phyloP scores from a whole-genome alignment of 371 early-diverging fungal species.

The Mortierella sp. region DNA sequence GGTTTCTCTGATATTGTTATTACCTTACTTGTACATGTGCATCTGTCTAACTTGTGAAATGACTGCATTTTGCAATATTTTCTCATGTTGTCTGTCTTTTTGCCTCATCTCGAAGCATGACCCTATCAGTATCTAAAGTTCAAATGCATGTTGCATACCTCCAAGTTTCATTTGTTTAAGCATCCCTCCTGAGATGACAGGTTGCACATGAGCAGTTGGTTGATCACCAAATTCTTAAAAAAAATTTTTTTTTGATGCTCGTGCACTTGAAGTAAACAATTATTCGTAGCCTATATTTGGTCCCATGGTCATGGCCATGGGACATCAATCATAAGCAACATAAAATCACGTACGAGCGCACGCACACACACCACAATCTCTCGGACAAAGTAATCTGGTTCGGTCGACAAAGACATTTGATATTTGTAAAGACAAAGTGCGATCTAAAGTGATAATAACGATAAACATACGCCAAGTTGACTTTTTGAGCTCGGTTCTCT shows the following conservation, averaged over 20 bases:
- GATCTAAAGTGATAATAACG: conserved; percentile 2
- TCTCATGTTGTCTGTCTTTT: not conserved
- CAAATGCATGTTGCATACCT: not conserved
- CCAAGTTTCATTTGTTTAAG: not conserved
- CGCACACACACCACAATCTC: not conserved
- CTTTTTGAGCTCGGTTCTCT: too few relatives aligned
- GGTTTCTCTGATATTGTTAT: too few relatives aligned
- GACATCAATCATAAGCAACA: not conserved
- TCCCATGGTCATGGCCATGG: conserved; percentile 11
- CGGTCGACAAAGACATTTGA: not conserved
- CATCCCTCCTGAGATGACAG: not conserved
- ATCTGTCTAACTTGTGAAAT: too few relatives aligned
- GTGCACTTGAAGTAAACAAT: not conserved
- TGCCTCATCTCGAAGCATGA: conserved; percentile 3
- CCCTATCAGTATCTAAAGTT: not conserved
- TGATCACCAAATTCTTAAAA: conserved; percentile 2
- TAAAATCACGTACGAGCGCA: conserved; percentile 1
- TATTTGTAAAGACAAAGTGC: not conserved
- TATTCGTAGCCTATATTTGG: not conserved
- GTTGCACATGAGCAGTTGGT: conserved; percentile 29
- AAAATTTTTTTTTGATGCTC: not conserved
- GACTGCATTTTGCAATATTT: too few relatives aligned
- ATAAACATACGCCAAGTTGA: not conserved
- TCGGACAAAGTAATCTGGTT: not conserved
- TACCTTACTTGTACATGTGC: too few relatives aligned